Evolutionary conservation across 2,329 filamentous ascomycete genomes (phyloP).

Genomic region (Colletotrichum cuscutae): DNA sequence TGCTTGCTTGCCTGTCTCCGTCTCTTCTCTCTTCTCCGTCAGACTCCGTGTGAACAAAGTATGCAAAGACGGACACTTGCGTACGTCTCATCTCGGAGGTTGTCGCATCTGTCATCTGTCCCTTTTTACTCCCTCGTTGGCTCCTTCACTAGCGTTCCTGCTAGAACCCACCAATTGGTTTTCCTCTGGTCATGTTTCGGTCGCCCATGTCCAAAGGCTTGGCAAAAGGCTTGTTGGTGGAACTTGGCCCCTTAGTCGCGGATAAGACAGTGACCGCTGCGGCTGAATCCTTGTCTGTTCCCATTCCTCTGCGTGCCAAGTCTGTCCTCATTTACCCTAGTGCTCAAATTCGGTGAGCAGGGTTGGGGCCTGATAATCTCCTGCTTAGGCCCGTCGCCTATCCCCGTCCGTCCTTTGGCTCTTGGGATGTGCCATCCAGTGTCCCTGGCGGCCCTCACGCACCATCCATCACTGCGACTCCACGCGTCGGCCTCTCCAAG

Average conservation of each 20-base stretch:
- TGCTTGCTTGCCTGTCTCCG: not conserved
- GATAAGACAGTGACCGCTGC: conserved; percentile 28
- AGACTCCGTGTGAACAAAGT: not conserved
- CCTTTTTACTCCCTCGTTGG: conserved; percentile 5
- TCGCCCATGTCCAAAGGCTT: conserved; percentile 18
- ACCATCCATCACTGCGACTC: not conserved
- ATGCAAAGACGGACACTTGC: conserved; percentile 2
- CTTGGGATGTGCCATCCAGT: conserved; percentile 6
- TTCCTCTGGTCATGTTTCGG: conserved; percentile 24
- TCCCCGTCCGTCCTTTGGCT: conserved; percentile 9
- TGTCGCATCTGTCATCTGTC: conserved; percentile 18
- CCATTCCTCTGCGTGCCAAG: conserved; percentile 14
- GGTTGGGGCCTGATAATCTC: conserved; percentile 22
- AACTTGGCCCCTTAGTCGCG: conserved; percentile 27
- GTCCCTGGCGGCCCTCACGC: not conserved
- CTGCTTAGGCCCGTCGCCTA: conserved; percentile 24
- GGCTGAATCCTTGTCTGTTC: conserved; percentile 16
- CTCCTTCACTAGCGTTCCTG: conserved; percentile 2
- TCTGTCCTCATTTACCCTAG: conserved; percentile 4
- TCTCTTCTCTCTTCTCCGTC: not conserved
- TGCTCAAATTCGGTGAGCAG: conserved; percentile 21
- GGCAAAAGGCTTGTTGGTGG: conserved; percentile 24
- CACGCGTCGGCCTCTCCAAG: not conserved
- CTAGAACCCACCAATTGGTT: conserved; percentile 22
- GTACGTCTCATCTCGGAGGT: conserved; percentile 23